Evolutionary conservation across 2,329 filamentous ascomycete species (phyloP).

Genomic region (Keithomyces neogunnii): DNA sequence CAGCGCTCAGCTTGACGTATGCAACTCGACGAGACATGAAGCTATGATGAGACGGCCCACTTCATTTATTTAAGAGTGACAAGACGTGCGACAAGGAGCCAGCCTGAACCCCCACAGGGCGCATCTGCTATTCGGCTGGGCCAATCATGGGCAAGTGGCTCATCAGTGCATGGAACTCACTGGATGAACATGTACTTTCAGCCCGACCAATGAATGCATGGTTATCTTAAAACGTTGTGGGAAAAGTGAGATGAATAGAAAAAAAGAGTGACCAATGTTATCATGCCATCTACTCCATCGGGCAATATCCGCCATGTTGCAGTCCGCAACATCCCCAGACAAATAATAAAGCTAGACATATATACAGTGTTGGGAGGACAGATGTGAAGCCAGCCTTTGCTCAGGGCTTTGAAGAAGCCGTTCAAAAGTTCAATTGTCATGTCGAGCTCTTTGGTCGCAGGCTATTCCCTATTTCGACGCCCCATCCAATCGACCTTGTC

Average conservation of each 20-base stretch:
- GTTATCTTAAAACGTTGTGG: no score
- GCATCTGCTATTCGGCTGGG: no score
- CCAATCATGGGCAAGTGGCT: no score
- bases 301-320: neutral
- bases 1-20: neutral
- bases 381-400: neutral
- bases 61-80: neutral
- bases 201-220: no score
- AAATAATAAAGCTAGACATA: neutral
- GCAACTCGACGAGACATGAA: neutral
- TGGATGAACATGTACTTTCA: no score
- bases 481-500: slow-evolving; percentile 5
- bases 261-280: neutral
- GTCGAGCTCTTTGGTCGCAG: neutral
- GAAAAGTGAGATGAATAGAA: neutral
- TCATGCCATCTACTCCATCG: neutral
- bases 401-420: neutral
- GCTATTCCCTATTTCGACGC: slow-evolving; percentile 1
- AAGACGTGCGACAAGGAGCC: neutral
- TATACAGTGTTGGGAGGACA: neutral
- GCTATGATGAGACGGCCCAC: neutral
- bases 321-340: neutral
- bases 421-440: neutral
- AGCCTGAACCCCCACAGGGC: no score
- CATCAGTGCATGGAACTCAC: no score